phyloP scores from a whole-genome alignment of 768 basidiomycete species.

The Amanita thiersii region DNA sequence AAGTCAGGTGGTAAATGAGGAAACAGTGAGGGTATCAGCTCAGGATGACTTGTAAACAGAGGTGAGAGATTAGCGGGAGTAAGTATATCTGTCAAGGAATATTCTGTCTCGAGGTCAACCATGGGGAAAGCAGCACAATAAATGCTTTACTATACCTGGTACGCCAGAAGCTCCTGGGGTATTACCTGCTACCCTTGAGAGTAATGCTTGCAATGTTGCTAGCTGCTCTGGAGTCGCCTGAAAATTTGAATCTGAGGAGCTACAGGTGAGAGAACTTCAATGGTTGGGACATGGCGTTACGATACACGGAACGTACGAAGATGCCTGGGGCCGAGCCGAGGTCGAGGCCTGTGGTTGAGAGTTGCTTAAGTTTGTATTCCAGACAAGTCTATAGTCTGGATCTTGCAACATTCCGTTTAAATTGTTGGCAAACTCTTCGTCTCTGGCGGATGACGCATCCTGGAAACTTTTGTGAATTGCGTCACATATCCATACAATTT shows the following conservation, averaged over 20 bases:
- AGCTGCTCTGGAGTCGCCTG: conserved; percentile 59
- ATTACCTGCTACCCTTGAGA: conserved; percentile 34
- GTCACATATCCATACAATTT: neutral
- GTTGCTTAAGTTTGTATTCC: conserved; percentile 32
- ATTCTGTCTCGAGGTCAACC: conserved; percentile 27
- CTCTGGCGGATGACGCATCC: conserved; percentile 61
- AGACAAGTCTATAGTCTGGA: conserved; percentile 51
- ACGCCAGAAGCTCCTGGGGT: conserved; percentile 24
- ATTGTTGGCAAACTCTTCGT: conserved; percentile 67
- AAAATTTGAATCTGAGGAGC: conserved; percentile 18
- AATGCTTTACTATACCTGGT: neutral
- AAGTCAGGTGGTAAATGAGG: conserved; percentile 80
- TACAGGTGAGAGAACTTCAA: conserved; percentile 14
- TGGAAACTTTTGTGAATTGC: conserved; percentile 17
- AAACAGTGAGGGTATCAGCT: conserved; percentile 61
- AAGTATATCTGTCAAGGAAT: conserved; percentile 69
- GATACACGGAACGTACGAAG: conserved; percentile 22
- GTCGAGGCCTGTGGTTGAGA: conserved; percentile 41
- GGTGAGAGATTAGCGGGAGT: conserved; percentile 66
- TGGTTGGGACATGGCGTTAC: neutral
- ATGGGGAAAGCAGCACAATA: neutral
- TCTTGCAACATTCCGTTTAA: conserved; percentile 66
- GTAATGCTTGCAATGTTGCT: conserved; percentile 47
- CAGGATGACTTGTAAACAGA: conserved; percentile 63
- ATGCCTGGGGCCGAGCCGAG: conserved; percentile 21